These are phyloP conservation scores for Recurvomyces mirabilis DNA, from an alignment of 495 filamentous ascomycete species.

Conservation along the genomic window DNA sequence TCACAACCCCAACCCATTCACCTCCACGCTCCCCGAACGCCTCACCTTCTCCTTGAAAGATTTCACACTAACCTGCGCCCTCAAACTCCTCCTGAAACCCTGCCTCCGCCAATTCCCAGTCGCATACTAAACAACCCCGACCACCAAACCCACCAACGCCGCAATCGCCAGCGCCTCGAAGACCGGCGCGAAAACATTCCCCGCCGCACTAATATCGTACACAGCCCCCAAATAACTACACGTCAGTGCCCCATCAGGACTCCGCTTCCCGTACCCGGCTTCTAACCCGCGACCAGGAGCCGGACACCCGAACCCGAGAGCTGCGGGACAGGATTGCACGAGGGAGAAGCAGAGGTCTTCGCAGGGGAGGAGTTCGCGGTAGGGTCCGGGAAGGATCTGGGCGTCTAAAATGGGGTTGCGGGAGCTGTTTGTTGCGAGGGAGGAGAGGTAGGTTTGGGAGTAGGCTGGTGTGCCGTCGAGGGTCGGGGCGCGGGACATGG, in stretches of 20 bases:
- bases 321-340: conserved; percentile 72
- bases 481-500: conserved; percentile 21
- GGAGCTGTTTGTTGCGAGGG: conserved; percentile 16
- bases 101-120: conserved; percentile 7
- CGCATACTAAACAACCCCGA: conserved; percentile 14
- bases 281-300: conserved; percentile 41
- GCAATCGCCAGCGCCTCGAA: conserved; percentile 2
- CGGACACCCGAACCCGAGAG: conserved; percentile 70
- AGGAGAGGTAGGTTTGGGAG: conserved; percentile 13
- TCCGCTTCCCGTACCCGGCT: conserved; percentile 50
- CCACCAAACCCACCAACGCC: conserved; percentile 3
- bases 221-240: conserved; percentile 51
- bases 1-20: neutral
- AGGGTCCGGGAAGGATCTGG: conserved; percentile 67
- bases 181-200: conserved; percentile 5
- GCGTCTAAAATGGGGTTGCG: conserved; percentile 47
- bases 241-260: conserved; percentile 35
- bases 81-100: neutral
- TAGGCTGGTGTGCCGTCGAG: conserved; percentile 12
- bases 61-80: neutral
- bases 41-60: neutral
- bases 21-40: neutral
- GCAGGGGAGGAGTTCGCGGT: conserved; percentile 86
- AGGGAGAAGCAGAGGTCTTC: conserved; percentile 72
- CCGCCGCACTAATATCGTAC: conserved; percentile 35